phyloP scores from a whole-genome alignment of 306 rosid genomes.

The Trifolium repens region DNA sequence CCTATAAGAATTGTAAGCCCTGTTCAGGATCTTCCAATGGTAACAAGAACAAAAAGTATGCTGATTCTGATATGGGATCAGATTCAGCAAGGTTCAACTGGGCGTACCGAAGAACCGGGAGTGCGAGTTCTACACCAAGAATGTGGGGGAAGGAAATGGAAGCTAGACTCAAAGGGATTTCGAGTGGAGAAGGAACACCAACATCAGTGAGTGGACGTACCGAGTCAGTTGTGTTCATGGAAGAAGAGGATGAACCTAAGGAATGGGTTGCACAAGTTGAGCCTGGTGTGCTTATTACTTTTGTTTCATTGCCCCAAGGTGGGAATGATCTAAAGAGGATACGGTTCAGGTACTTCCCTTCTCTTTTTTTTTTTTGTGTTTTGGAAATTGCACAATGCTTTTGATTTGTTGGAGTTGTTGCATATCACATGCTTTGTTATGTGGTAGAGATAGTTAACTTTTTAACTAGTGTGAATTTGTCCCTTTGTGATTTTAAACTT shows the following conservation, averaged over 20 bases:
- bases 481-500: constrained; percentile 54
- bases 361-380: constrained; percentile 21
- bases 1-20: constrained; percentile 92
- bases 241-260: constrained; percentile 94
- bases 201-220: constrained; percentile 83
- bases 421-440: constrained; percentile 53
- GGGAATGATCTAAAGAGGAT: constrained; percentile 96
- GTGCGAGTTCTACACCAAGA: constrained; percentile 87
- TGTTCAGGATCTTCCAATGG: constrained; percentile 75
- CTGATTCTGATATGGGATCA: constrained; percentile 80
- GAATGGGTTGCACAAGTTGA: constrained; percentile 99
- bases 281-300: constrained; percentile 97
- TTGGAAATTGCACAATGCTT: constrained; percentile 43
- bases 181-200: constrained; percentile 97
- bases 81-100: constrained; percentile 80
- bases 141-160: constrained; percentile 91
- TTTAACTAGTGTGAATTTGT: constrained; percentile 47
- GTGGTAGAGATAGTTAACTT: constrained; percentile 40
- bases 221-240: constrained; percentile 82
- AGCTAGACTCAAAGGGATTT: constrained; percentile 73
- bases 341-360: constrained; percentile 82
- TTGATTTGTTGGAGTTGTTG: constrained; percentile 45
- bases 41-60: constrained; percentile 55
- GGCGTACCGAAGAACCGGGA: constrained; percentile 78
- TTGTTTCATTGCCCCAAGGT: constrained; percentile 89